Evolutionary conservation across 768 basidiomycete species (phyloP).

Genomic region (Trametes punicea): DNA sequence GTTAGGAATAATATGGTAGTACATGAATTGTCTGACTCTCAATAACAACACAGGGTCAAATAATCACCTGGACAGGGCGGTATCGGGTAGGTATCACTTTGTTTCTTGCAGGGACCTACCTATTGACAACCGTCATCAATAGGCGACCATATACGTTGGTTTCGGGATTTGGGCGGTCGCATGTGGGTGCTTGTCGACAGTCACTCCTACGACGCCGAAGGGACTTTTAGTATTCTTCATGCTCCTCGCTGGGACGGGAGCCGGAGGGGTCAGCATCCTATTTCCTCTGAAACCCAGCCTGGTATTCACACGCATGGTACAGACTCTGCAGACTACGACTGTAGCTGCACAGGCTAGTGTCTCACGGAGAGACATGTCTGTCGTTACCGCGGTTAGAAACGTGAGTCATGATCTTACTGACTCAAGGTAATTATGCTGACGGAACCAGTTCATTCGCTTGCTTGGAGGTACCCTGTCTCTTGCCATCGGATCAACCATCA

Average conservation of each 20-base stretch:
- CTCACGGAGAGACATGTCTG: constrained; percentile 67
- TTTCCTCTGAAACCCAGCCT: constrained; percentile 14
- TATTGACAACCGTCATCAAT: not conserved
- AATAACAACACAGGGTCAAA: constrained; percentile 44
- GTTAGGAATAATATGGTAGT: constrained; percentile 15
- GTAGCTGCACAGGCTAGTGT: constrained; percentile 75
- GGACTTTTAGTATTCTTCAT: constrained; percentile 47
- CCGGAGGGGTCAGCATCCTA: constrained; percentile 23
- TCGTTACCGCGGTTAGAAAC: constrained; percentile 67
- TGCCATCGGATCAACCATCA: constrained; percentile 57
- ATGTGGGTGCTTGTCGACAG: constrained; percentile 66
- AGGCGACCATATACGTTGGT: constrained; percentile 60
- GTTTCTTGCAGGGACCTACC: not conserved
- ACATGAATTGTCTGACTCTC: not conserved
- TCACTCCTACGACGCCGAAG: constrained; percentile 45
- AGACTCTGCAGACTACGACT: constrained; percentile 63
- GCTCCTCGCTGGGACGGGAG: constrained; percentile 28
- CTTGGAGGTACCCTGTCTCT: constrained; percentile 69
- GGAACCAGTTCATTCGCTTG: constrained; percentile 55
- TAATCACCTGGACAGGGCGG: constrained; percentile 60
- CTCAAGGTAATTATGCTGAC: not conserved
- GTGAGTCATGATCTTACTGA: constrained; percentile 26
- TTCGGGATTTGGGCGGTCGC: constrained; percentile 69
- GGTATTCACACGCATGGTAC: not conserved
- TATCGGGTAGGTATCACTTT: constrained; percentile 43